Evolutionary conservation across 2,329 filamentous ascomycete species (phyloP), one percentile per base, ranked within the genome.

Genomic region (Talaromyces sp.): DNA sequence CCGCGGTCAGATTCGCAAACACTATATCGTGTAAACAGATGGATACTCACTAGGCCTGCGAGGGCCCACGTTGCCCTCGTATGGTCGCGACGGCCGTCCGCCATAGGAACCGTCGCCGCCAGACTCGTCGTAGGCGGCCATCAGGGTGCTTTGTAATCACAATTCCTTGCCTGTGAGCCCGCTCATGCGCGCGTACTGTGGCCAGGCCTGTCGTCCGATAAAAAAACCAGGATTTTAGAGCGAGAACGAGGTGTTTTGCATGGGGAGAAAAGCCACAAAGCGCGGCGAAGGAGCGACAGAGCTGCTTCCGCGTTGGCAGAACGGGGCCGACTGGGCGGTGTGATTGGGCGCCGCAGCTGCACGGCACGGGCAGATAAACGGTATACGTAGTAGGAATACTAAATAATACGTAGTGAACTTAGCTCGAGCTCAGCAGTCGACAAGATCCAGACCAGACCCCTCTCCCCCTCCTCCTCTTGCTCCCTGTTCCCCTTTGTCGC

Each of bases 91-190:
- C 51, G 65, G 66, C 58, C 72, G 67, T 41, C 70, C 71, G 38
- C 65, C 64, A 58, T 68, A 68, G 62, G 68, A 69, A 60, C 65
- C 62, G 50, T 77, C 75, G n/a, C 67, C 69, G 35, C 65, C 71
- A 60, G 69, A 66, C 41, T 77, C 75, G 12, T 77, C 75, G 63
- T 74, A 76, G 57, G 67, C 73, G 58, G 74, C 72, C 75, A 77
- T 62, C 24, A 19, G 24, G 48, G 19, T 17, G 48, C 48, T 52
- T 29, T 52, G 24, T 11, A n/a, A 29, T 52, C 24, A 11, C 26
- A 12, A 10, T 8, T 52, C 19, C 14, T 24, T 24, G 9, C n/a
- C 9, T 24, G 27, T 14, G 14, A 9, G 48, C 48, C 10, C n/a
- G 21, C 24, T 52, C 48, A 52, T 52, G 48, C 48, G 48, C 8